Percentiles rank a stretch among this genome's conserved stretches.
phyloP scores from a whole-genome alignment of 495 filamentous ascomycete species.

The Antarctomyces pellizariae region DNA sequence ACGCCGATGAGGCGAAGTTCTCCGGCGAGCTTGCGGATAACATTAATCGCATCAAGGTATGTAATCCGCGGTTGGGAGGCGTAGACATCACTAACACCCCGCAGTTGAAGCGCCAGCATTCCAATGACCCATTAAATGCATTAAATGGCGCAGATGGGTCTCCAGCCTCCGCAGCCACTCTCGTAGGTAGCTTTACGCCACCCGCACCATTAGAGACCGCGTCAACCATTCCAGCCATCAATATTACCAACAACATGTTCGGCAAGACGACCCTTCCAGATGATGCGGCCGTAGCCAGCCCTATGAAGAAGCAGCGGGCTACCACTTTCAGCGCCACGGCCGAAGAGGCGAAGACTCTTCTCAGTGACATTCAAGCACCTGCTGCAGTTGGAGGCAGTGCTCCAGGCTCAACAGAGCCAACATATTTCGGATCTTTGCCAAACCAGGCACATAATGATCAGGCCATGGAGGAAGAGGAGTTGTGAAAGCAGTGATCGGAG shows the following conservation, averaged over 20 bases:
- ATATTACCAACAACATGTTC: slow-evolving; percentile 8
- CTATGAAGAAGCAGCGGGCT: slow-evolving; percentile 61
- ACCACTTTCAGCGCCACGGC: slow-evolving; percentile 40
- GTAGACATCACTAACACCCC: slow-evolving; percentile 9
- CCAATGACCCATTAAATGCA: slow-evolving; percentile 43
- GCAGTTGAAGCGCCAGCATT: slow-evolving; percentile 89
- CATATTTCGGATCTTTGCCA: neutral
- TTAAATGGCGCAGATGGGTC: slow-evolving; percentile 14
- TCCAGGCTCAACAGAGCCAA: neutral
- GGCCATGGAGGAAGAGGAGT: slow-evolving; percentile 1
- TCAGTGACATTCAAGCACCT: slow-evolving; percentile 23
- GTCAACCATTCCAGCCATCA: slow-evolving; percentile 11
- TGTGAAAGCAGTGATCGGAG: too few relatives aligned
- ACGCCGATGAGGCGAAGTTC: slow-evolving; percentile 53
- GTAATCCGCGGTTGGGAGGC: slow-evolving; percentile 11
- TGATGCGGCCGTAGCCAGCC: slow-evolving; percentile 43
- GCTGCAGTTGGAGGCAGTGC: slow-evolving; percentile 13
- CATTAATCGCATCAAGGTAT: slow-evolving; percentile 76
- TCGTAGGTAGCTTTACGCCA: slow-evolving; percentile 13
- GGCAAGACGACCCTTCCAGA: slow-evolving; percentile 9
- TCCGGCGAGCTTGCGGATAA: slow-evolving; percentile 78
- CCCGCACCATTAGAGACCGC: slow-evolving; percentile 13
- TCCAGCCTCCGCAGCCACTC: slow-evolving; percentile 23
- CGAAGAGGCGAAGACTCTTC: slow-evolving; percentile 22
- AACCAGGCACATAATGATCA: slow-evolving; percentile 1